Base-by-base conservation (phyloP, 2,329 filamentous ascomycete genomes). In the Aspergillus pseudonomiae region DNA sequence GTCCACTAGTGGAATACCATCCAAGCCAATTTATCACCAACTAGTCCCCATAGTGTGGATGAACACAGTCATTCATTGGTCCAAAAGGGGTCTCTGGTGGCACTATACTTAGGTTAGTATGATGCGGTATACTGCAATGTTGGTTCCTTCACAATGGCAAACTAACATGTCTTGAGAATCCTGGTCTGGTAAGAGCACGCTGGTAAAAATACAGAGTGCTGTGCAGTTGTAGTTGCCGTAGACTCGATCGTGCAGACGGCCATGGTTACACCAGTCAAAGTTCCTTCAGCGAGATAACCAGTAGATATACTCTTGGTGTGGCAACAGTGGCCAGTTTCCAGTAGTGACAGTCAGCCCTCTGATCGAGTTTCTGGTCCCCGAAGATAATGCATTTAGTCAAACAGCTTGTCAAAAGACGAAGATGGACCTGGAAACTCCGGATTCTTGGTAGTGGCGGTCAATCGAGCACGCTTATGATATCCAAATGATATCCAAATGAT, bases 301-400 rank as follows among this genome's bases (percentile, higher is more conserved):
- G 88, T 68, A 77, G 80, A 21, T 75, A 78, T 19, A 90, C 90
- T 0, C 96, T 91, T 78, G 93, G 93, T 0, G 84, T 89, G 0
- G 6, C 6, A 81, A 90, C 46, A 94, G 91, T 70, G 88, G 93
- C 57, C 89, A 96, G 77, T 93, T 93, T 0, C 80, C 96, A 52
- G 92, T 93, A 0, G 84, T 91, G 9, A 96, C 93, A 0, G 92
- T 96, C 0, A 92, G 93, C 0, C 93, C 93, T 3, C 77, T 96
- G 68, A 91, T 97, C 59, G 93, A 97, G 73, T 93, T 96, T 4
- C 93, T 93, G 0, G 92, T 96, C 75, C 96, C 64, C 73, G 11
- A 88, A 82, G 0, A 76, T 96, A 71, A 92, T 96, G 2, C 95
- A 95, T 82, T 80, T 90, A 0, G 84, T 92, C 11, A 88, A 71